These are phyloP conservation scores for Coriaria nepalensis DNA, from an alignment of 306 rosid species.

Conservation along the genomic window DNA sequence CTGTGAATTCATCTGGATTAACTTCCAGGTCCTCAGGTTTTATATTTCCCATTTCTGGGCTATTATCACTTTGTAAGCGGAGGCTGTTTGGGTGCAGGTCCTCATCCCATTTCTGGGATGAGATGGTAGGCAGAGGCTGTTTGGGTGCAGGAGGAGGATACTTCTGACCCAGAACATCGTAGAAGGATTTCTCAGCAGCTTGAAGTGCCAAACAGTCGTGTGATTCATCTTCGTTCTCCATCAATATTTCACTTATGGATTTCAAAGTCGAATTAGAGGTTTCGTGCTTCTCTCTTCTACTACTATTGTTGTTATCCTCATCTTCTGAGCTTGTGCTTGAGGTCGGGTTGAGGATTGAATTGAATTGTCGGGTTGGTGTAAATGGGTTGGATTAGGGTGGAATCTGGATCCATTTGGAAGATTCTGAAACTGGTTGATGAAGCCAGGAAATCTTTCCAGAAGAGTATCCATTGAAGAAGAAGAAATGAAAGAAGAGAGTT, in stretches of 20 bases:
- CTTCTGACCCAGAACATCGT: constrained; percentile 40
- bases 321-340: constrained; percentile 16
- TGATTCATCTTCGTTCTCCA: constrained; percentile 59
- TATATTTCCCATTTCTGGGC: constrained; percentile 27
- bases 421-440: too few relatives aligned
- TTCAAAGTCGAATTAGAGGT: constrained; percentile 40
- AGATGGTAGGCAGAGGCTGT: constrained; percentile 2
- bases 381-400: too few relatives aligned
- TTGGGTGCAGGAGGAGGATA: constrained; percentile 20
- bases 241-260: constrained; percentile 54
- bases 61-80: constrained; percentile 16
- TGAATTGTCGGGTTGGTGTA: too few relatives aligned
- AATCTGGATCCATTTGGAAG: too few relatives aligned
- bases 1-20: constrained; percentile 7
- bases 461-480: too few relatives aligned
- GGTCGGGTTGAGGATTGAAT: constrained; percentile 10
- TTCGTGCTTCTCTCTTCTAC: constrained; percentile 8
- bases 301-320: constrained; percentile 21
- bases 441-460: too few relatives aligned
- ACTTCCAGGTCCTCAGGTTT: constrained; percentile 9
- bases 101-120: too few relatives aligned
- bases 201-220: constrained; percentile 55
- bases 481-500: too few relatives aligned
- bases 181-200: constrained; percentile 67
- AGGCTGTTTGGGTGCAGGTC: constrained; percentile 9